Evolutionary conservation across 495 filamentous ascomycete species (phyloP).

Genomic region (Podospora conica): DNA sequence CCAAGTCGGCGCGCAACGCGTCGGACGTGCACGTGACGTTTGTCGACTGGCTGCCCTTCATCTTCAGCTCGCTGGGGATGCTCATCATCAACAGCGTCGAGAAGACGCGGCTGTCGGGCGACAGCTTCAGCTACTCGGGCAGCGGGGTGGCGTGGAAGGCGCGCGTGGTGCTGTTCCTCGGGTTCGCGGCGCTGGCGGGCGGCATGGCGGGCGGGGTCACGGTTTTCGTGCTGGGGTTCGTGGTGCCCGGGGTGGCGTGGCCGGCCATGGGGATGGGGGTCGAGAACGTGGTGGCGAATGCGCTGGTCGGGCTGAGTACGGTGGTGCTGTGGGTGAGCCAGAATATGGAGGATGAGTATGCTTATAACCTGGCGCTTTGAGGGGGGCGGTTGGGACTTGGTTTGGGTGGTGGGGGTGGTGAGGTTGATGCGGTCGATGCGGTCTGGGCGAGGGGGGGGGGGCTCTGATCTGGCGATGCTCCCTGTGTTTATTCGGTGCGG

Average conservation of each 20-base stretch:
- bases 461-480: neutral
- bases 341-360: conserved; percentile 99
- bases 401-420: neutral
- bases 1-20: conserved; percentile 68
- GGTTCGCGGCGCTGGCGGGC: conserved; percentile 89
- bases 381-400: neutral
- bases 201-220: conserved; percentile 89
- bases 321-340: conserved; percentile 93
- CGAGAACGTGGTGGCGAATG: conserved; percentile 86
- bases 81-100: conserved; percentile 98
- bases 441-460: neutral
- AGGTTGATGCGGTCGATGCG: neutral
- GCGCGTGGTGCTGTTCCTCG: conserved; percentile 87
- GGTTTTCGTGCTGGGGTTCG: conserved; percentile 86
- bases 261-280: conserved; percentile 90
- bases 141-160: conserved; percentile 94
- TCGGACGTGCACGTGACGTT: conserved; percentile 86
- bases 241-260: conserved; percentile 69
- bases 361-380: conserved; percentile 87
- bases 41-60: conserved; percentile 96
- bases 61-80: conserved; percentile 93
- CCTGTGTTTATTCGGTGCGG: neutral
- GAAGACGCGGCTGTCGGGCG: conserved; percentile 77
- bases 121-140: conserved; percentile 82
- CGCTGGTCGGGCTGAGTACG: conserved; percentile 79